A percentile compares a stretch with the other conserved stretches of the same genome.
Evolutionary conservation across 345 rosid species (phyloP).

Genomic region (Cardiospermum halicacabum): DNA sequence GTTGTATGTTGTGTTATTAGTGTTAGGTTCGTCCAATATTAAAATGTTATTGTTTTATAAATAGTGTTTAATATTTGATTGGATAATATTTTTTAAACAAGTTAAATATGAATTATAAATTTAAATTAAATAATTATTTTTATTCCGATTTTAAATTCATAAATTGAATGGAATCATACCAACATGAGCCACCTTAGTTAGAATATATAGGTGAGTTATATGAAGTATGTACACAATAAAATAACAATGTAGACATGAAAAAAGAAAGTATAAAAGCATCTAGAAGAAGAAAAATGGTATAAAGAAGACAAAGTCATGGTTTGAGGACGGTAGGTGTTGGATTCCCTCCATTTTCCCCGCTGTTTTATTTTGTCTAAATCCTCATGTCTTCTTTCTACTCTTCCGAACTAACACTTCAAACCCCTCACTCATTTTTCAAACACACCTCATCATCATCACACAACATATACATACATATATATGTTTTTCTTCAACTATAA

Average conservation of each 20-base stretch:
- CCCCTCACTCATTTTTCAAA: not conserved
- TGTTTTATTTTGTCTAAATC: slow-evolving; percentile 34
- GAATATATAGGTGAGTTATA: too few species aligned
- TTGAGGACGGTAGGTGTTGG: slow-evolving; percentile 34
- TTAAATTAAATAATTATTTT: too few species aligned
- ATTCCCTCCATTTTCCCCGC: slow-evolving; percentile 26
- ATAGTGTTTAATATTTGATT: too few species aligned
- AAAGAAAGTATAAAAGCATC: slow-evolving; percentile 7
- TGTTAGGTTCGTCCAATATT: too few species aligned
- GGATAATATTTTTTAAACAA: too few species aligned
- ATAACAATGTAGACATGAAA: not conserved
- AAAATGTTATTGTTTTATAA: too few species aligned
- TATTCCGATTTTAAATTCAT: too few species aligned
- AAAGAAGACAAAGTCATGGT: slow-evolving; percentile 12
- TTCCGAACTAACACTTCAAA: slow-evolving; percentile 29
- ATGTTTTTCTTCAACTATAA: slow-evolving; percentile 16
- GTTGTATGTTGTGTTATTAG: too few species aligned
- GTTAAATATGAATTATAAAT: too few species aligned
- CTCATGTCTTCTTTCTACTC: slow-evolving; percentile 26
- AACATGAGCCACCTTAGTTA: too few species aligned
- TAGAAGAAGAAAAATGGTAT: slow-evolving; percentile 27
- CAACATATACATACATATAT: slow-evolving; percentile 6
- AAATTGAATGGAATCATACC: too few species aligned
- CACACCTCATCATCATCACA: not conserved
- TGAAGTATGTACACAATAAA: not conserved